Base-by-base conservation (phyloP, 306 rosid genomes). In the Castanopsis chinensis region DNA sequence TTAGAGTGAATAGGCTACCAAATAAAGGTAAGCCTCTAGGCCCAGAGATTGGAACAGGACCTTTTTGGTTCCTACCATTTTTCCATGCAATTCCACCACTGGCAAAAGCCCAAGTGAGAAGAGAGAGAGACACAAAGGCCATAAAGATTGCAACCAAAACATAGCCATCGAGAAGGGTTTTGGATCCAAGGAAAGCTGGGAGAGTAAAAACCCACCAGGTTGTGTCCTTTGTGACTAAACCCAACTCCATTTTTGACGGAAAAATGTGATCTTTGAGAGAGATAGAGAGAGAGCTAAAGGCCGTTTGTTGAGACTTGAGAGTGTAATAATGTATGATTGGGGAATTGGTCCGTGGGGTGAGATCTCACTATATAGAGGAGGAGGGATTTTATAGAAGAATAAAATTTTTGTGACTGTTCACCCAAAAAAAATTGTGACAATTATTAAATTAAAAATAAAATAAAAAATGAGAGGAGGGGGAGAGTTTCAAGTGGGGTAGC, bases 81-180 rank as follows among this genome's bases (percentile, higher is more conserved):
- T 54, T 83, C 92, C 92, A 89, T 11, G 92, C 90, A n/a, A 76
- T 45, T 1, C 92, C 92, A 0, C 87, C 92, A 6, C 9, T 17
- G 14, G 90, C 56, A 10, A 83, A 76, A 13, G 83, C 84, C 90
- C 89, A 89, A 0, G 87, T 56, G 23, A 85, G 80, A 45, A 89
- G 54, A 5, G 68, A 68, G 12, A 81, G 9, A 4, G 80, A 37
- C 5, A 78, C 2, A 2, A 82, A 80, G 8, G 58, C 78, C 4
- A 80, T 0, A 8, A 53, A 3, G 11, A 76, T 12, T 5, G 74
- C 82, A 4, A 89, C 5, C n/a, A 89, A 28, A 7, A 85, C n/a
- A 68, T 59, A 76, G 12, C 21, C 35, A 25, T 83, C 76, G 11
- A 58, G 28, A 72, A 80, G 59, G 69, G 58, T 73, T 3, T 82